Evolutionary conservation across 345 rosid species (phyloP), one percentile per base, ranked within the genome.

Genomic region (Boechera retrofracta): DNA sequence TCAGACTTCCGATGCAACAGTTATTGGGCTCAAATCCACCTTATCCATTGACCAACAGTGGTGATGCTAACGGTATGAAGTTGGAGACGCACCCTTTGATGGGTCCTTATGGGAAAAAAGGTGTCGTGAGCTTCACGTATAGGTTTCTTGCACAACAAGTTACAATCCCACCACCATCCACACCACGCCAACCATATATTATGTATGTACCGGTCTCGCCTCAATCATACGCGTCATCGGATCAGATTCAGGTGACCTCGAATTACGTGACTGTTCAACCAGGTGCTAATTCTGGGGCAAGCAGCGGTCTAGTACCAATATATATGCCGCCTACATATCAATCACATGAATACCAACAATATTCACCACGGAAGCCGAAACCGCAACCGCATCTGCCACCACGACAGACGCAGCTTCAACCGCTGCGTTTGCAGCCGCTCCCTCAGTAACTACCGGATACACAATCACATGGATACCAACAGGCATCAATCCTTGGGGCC

Each of bases 81-180:
- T 80, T 80, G 10, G 88, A 85, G 5, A 88, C 82, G 12, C 90
- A 86, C 54, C 84, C 87, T 78, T 89, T 89, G 16, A 76, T 85
- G 28, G 83, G 64, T 54, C 83, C 92, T 1, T 86, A 91, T 0
- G 98, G 98, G 18, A 86, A 82, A 73, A 85, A 87, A 76, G 98
- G 97, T 28, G 79, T 74, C 53, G 56, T 93, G 6, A 78, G 41
- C 26, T 88, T 93, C 63, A 83, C 97, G 44, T 93, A 71, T 76
- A 88, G 80, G 79, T 86, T 93, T 45, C 71, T 77, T 63, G 12
- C 56, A 2, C 52, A 77, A 10, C 64, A 76, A 69, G 56, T 69
- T 18, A 60, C 33, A 9, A 54, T 32, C 12, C 24, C 61, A 41
- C 61, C 18, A 35, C 3, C 44, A 38, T 5, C 42, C 7, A 12